phyloP scores from a whole-genome alignment of 2,329 filamentous ascomycete genomes.

The Ophiostoma sp. region DNA sequence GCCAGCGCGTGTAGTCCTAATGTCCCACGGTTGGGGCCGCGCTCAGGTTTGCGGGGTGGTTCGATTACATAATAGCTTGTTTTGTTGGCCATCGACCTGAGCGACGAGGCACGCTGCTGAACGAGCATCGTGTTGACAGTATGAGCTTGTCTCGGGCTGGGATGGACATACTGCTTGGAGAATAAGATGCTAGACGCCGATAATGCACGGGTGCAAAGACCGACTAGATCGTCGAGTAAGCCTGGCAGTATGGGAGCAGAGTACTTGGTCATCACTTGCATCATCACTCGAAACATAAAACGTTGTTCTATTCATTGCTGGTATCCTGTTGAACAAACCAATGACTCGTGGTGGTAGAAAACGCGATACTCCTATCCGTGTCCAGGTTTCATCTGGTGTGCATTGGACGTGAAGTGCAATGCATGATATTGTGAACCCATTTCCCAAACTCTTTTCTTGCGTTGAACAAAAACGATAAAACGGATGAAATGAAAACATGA shows the following conservation, averaged over 20 bases:
- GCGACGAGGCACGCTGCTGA: too few relatives aligned
- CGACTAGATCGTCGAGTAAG: too few relatives aligned
- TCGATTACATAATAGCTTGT: neutral
- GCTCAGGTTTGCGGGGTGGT: neutral
- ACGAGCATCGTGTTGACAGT: too few relatives aligned
- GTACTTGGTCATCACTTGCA: too few relatives aligned
- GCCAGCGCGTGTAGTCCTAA: neutral
- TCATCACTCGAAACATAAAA: neutral
- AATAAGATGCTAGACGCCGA: too few relatives aligned
- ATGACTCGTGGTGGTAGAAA: constrained; percentile 4
- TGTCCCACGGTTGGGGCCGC: neutral
- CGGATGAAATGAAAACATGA: neutral
- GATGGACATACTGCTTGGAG: too few relatives aligned
- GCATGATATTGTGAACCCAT: neutral
- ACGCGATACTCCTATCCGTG: constrained; percentile 11
- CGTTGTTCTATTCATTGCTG: neutral
- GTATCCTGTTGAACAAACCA: constrained; percentile 23
- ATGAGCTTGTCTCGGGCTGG: too few relatives aligned
- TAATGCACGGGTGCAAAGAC: too few relatives aligned
- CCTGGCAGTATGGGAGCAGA: too few relatives aligned
- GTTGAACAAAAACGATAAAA: neutral
- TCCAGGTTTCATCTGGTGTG: neutral
- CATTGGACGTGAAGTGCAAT: neutral
- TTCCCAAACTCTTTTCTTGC: neutral
- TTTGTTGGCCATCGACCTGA: neutral